A percentile compares a stretch with the other conserved stretches of the same genome.
Conservation (phyloP, 768 basidiomycete species). For the Leucocoprinus sp. region DNA sequence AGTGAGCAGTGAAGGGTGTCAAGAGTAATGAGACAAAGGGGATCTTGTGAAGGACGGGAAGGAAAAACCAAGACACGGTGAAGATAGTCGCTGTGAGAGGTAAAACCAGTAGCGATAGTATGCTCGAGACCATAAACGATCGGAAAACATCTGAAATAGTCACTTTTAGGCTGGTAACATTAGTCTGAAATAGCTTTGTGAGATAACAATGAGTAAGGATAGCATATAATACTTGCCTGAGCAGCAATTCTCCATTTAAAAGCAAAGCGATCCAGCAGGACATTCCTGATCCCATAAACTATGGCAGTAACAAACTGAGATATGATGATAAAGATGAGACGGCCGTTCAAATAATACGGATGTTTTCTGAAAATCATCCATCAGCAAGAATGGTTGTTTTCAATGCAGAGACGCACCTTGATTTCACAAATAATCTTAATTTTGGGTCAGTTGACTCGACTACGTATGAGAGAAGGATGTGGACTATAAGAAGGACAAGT, state of each 20-base stretch:
- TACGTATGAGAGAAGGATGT: conserved; percentile 30
- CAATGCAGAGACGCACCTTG: conserved; percentile 35
- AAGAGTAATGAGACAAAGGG: conserved; percentile 44
- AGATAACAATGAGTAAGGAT: neutral
- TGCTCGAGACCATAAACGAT: conserved; percentile 28
- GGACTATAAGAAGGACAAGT: conserved; percentile 31
- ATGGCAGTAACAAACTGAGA: conserved; percentile 42
- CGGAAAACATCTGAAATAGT: conserved; percentile 17
- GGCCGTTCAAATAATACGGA: conserved; percentile 65
- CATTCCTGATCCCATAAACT: conserved; percentile 44
- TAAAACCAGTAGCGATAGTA: conserved; percentile 33
- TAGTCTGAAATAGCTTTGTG: conserved; percentile 1
- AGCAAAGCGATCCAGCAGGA: conserved; percentile 56
- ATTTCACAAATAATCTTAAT: conserved; percentile 56
- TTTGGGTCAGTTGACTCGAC: conserved; percentile 32
- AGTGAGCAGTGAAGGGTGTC: conserved; percentile 59
- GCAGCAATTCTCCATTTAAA: conserved; percentile 31
- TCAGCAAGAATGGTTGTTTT: neutral
- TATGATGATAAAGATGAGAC: conserved; percentile 49
- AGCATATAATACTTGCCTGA: conserved; percentile 11
- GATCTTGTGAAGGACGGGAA: conserved; percentile 47
- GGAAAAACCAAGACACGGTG: conserved; percentile 32
- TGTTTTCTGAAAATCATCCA: conserved; percentile 45
- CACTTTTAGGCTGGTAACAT: conserved; percentile 10
- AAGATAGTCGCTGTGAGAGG: conserved; percentile 36